A percentile compares a stretch with the other conserved stretches of the same genome.
phyloP scores from a whole-genome alignment of 768 basidiomycete species.

The Leucosporidium scottii region DNA sequence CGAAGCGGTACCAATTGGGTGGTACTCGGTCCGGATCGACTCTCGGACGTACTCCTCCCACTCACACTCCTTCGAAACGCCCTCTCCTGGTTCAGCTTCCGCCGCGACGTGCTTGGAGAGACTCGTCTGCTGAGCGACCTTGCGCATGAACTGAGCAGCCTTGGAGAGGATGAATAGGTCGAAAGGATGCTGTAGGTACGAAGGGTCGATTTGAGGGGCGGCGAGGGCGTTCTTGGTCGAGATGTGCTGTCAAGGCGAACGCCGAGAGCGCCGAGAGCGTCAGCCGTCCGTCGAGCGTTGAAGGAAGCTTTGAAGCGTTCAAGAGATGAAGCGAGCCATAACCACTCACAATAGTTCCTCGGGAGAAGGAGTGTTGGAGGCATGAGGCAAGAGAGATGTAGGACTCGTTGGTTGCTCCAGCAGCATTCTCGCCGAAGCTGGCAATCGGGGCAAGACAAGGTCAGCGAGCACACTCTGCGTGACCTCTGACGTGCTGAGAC shows the following conservation, averaged over 20 bases:
- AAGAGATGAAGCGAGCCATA: neutral
- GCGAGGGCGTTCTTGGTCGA: neutral
- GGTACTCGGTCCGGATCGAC: conserved; percentile 48
- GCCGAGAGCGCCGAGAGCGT: too few species aligned
- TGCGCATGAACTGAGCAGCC: conserved; percentile 16
- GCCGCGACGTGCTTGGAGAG: conserved; percentile 9
- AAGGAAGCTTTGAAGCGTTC: too few species aligned
- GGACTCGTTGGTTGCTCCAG: conserved; percentile 40
- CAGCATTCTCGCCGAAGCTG: too few species aligned
- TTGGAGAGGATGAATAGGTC: conserved; percentile 12
- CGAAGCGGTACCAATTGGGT: conserved; percentile 28
- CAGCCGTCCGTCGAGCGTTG: too few species aligned
- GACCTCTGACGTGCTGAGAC: conserved; percentile 26
- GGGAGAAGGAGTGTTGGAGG: conserved; percentile 20
- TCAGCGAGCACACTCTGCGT: conserved; percentile 25
- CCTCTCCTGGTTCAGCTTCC: conserved; percentile 46
- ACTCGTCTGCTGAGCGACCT: neutral
- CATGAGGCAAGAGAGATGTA: conserved; percentile 44
- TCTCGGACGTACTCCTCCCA: conserved; percentile 53
- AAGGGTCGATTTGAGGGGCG: neutral
- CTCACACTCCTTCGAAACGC: conserved; percentile 52
- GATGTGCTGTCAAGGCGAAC: too few species aligned
- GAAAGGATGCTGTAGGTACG: neutral
- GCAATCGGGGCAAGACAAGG: too few species aligned
- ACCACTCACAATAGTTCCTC: conserved; percentile 18